These are phyloP conservation scores for Entomortierella beljakovae DNA, from an alignment of 192 early-diverging fungal species.

Conservation along the genomic window DNA sequence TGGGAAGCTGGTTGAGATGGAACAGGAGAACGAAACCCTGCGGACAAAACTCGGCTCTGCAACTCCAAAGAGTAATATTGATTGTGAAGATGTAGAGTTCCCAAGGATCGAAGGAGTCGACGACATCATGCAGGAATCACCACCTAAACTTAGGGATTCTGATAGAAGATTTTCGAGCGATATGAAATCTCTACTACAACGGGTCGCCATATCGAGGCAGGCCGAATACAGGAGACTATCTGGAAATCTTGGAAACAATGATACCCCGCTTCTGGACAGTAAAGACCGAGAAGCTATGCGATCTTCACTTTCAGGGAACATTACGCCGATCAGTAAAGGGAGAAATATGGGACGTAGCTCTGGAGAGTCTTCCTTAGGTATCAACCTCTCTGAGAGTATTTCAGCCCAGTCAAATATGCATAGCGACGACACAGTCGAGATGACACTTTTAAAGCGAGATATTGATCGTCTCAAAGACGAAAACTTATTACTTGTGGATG, in stretches of 20 bases:
- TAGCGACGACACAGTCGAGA: slow-evolving; percentile 42
- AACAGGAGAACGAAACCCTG: slow-evolving; percentile 29
- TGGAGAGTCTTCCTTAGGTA: slow-evolving; percentile 11
- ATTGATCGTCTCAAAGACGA: slow-evolving; percentile 45
- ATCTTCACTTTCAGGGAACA: neutral
- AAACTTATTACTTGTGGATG: slow-evolving; percentile 30
- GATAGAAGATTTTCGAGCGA: slow-evolving; percentile 50
- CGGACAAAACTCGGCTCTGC: slow-evolving; percentile 22
- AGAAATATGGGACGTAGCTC: neutral
- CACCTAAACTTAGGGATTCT: slow-evolving; percentile 34
- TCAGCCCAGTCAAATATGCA: slow-evolving; percentile 43
- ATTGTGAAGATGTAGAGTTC: slow-evolving; percentile 37
- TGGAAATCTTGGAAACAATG: slow-evolving; percentile 24
- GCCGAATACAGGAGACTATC: slow-evolving; percentile 48
- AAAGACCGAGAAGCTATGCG: neutral
- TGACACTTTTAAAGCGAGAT: slow-evolving; percentile 44
- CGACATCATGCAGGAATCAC: slow-evolving; percentile 49
- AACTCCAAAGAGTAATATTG: slow-evolving; percentile 17
- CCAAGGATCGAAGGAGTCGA: slow-evolving; percentile 37
- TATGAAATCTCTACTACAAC: slow-evolving; percentile 46
- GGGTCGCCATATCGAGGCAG: slow-evolving; percentile 34
- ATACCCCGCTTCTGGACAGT: slow-evolving; percentile 9
- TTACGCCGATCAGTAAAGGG: slow-evolving; percentile 15
- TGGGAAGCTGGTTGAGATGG: slow-evolving; percentile 24
- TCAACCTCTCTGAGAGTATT: slow-evolving; percentile 45